These are phyloP conservation scores for Calamus simplicifolius DNA, from an alignment of 176 grass and related monocot species.

Conservation along the genomic window DNA sequence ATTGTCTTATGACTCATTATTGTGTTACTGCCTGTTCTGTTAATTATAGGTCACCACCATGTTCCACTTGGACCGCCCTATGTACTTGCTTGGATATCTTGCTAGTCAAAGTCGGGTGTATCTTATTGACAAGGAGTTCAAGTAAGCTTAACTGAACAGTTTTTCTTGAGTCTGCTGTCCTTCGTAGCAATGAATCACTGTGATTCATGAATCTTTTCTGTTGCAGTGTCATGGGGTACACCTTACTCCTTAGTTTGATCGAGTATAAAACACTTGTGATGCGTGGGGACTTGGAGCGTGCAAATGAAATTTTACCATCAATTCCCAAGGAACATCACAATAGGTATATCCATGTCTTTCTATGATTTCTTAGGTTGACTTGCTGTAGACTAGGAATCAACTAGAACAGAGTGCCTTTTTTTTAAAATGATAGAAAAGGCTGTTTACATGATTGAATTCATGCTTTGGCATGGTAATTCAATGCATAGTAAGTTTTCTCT, in stretches of 20 bases:
- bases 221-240: slow-evolving; percentile 93
- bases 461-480: too few species aligned
- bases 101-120: slow-evolving; percentile 66
- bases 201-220: slow-evolving; percentile 30
- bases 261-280: slow-evolving; percentile 98
- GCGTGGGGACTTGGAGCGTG: slow-evolving; percentile 59
- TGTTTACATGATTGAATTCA: too few species aligned
- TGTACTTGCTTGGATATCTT: slow-evolving; percentile 68
- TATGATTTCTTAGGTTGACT: neutral
- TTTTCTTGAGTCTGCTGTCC: slow-evolving; percentile 5
- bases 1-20: neutral
- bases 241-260: slow-evolving; percentile 95
- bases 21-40: slow-evolving; percentile 17
- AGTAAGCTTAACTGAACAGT: slow-evolving; percentile 25
- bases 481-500: too few species aligned
- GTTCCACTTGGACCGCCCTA: slow-evolving; percentile 68
- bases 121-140: slow-evolving; percentile 62
- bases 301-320: slow-evolving; percentile 78
- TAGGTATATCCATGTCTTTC: slow-evolving; percentile 22
- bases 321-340: slow-evolving; percentile 56
- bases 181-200: slow-evolving; percentile 15
- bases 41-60: slow-evolving; percentile 47
- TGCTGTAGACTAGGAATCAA: neutral
- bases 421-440: too few species aligned
- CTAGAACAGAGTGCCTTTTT: too few species aligned